Percentiles rank a stretch among this genome's conserved stretches.
These are phyloP conservation scores for Fusarium keratoplasticum DNA, from an alignment of 2,329 filamentous ascomycete genomes.

Conservation along the genomic window DNA sequence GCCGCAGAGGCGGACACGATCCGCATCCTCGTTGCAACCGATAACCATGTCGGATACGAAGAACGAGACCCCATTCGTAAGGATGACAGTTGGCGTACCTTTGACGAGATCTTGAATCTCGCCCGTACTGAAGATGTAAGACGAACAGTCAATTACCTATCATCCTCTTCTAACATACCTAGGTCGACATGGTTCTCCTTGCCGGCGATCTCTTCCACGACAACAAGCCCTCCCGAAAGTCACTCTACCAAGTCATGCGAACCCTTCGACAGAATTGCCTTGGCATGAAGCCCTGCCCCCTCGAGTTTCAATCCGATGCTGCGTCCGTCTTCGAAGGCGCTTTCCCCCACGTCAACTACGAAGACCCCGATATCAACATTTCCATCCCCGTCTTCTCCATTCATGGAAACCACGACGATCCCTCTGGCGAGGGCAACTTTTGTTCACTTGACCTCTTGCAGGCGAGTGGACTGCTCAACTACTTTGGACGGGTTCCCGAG, in stretches of 20 bases:
- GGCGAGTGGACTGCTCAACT: constrained; percentile 91
- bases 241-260: constrained; percentile 97
- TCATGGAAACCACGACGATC: constrained; percentile 98
- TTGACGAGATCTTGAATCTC: constrained; percentile 93
- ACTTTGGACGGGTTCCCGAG: constrained; percentile 92
- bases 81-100: constrained; percentile 95
- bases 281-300: constrained; percentile 93
- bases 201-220: constrained; percentile 97
- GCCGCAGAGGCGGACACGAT: constrained; percentile 80
- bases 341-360: constrained; percentile 96
- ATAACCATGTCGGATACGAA: constrained; percentile 97
- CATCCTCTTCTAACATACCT: background rate
- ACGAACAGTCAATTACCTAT: fast-evolving
- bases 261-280: constrained; percentile 93
- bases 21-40: constrained; percentile 91
- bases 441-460: constrained; percentile 93
- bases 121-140: constrained; percentile 83
- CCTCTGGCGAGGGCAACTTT: constrained; percentile 93
- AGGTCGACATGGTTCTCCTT: constrained; percentile 96
- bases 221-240: constrained; percentile 95
- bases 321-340: constrained; percentile 90
- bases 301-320: constrained; percentile 94
- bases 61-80: constrained; percentile 95
- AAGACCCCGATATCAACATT: constrained; percentile 96
- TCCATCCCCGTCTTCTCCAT: constrained; percentile 98